Base-by-base conservation (phyloP, 305 asterid species). In the Stenogyne calaminthoides region DNA sequence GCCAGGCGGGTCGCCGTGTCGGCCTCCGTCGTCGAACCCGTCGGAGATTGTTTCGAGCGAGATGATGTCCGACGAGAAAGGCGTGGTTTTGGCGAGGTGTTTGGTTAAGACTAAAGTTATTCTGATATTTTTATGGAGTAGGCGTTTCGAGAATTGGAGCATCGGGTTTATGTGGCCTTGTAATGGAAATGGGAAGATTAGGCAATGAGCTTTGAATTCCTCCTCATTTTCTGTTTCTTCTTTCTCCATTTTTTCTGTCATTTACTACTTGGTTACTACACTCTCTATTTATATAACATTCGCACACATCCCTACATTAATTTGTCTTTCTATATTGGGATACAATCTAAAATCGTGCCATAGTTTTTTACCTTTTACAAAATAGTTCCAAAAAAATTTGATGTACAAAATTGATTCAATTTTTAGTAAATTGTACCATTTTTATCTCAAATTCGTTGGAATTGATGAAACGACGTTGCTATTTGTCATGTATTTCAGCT, bases 141-240 rank as follows among this genome's bases (percentile, higher is more conserved):
- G 2, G 46, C 89, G 89, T 55, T 82, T 84, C 71, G 89, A 78
- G 73, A 86, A 86, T 73, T 86, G 88, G 49, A 84, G 83, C 83
- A 86, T 74, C 0, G 89, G 89, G 58, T 82, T 84, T 47, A 84
- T 73, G 78, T 86, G 91, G 70, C 91, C 89, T 70, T 82, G 87
- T 18, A 32, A 2, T 54, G 87, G 85, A 39, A 9, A 82, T 29
- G 89, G 85, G 3, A 84, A 9, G 16, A 82, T 64, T 6, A 87
- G 51, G 70, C 84, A 80, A 15, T 87, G 84, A 20, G 75, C 42
- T 25, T 8, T 66, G 52, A 46, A 52, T 22, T 25, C 9, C 37
- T 16, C 19, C 15, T 6, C 15, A 7, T 67, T 52, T 69, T 2
- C 58, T 25, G 29, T 25, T 68, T 76, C 34, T 7, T 27, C 8